Conservation (phyloP, 768 basidiomycete species). For the Cyclocybe cylindracea region DNA sequence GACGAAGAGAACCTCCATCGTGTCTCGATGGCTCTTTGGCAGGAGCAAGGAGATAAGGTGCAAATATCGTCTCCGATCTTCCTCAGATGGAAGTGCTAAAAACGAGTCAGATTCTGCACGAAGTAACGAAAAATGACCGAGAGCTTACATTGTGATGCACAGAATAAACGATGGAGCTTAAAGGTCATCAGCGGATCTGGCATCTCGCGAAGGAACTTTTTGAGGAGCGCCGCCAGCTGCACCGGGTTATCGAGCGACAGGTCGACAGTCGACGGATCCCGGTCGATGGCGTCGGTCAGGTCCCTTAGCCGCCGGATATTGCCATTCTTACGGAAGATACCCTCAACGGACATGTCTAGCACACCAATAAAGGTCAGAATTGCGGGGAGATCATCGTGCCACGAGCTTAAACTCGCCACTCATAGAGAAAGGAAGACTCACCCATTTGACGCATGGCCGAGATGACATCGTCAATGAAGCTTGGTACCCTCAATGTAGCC, state of each 20-base stretch:
- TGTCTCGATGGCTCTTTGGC: slow-evolving; percentile 94
- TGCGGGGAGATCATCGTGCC: too few relatives aligned
- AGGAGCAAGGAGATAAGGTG: slow-evolving; percentile 85
- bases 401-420: too few relatives aligned
- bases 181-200: slow-evolving; percentile 96
- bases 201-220: slow-evolving; percentile 95
- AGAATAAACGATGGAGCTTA: slow-evolving; percentile 87
- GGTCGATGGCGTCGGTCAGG: slow-evolving; percentile 89
- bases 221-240: slow-evolving; percentile 93
- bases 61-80: slow-evolving; percentile 79
- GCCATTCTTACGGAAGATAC: slow-evolving; percentile 97
- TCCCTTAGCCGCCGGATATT: slow-evolving; percentile 94
- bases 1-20: slow-evolving; percentile 96
- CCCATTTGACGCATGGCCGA: slow-evolving; percentile 99
- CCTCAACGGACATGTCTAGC: slow-evolving; percentile 97
- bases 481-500: slow-evolving; percentile 84
- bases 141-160: slow-evolving; percentile 82
- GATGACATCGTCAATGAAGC: slow-evolving; percentile 97
- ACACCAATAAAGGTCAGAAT: too few relatives aligned
- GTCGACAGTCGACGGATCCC: slow-evolving; percentile 91
- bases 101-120: background rate
- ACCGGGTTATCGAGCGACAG: slow-evolving; percentile 94
- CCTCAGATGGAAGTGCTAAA: slow-evolving; percentile 69
- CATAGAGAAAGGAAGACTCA: slow-evolving; percentile 30
- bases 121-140: background rate